Percentiles rank a stretch among this genome's conserved stretches.
These are phyloP conservation scores for Stenogyne calaminthoides DNA, from an alignment of 305 asterid genomes.

Conservation along the genomic window DNA sequence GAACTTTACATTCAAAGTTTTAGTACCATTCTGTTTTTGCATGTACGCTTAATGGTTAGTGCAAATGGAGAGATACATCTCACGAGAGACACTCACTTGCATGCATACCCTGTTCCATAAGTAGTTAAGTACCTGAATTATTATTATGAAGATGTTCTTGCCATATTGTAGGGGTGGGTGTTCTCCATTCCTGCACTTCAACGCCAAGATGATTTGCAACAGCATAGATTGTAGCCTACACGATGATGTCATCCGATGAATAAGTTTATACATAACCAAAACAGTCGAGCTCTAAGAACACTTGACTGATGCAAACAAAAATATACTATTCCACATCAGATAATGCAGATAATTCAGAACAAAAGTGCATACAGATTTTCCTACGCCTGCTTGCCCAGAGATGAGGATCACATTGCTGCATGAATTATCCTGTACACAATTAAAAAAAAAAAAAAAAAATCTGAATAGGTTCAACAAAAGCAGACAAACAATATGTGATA, in stretches of 20 bases:
- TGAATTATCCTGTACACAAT: conserved; percentile 51
- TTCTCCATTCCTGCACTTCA: conserved; percentile 80
- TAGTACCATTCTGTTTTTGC: conserved; percentile 3
- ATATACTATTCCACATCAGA: conserved; percentile 12
- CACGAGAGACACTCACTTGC: conserved; percentile 1
- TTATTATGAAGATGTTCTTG: conserved; percentile 82
- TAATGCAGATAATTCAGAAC: conserved; percentile 22
- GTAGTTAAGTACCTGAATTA: conserved; percentile 58
- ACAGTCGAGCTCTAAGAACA: background rate
- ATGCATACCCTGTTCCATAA: background rate
- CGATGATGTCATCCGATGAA: conserved; percentile 35
- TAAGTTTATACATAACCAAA: conserved; percentile 16
- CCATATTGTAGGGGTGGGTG: conserved; percentile 94
- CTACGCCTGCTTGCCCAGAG: conserved; percentile 93
- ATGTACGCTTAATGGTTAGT: background rate
- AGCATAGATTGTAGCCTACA: conserved; percentile 74
- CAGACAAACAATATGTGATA: conserved; percentile 14
- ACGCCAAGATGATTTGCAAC: conserved; percentile 80
- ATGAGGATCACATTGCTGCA: conserved; percentile 62
- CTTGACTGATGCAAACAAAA: conserved; percentile 6
- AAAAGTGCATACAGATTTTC: conserved; percentile 79
- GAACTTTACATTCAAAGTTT: conserved; percentile 14
- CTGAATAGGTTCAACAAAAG: conserved; percentile 10
- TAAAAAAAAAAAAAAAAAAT: conserved; percentile 32
- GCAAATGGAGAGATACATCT: conserved; percentile 7